phyloP scores from a whole-genome alignment of 2,329 filamentous ascomycete genomes.

The Pseudocercospora cruenta region DNA sequence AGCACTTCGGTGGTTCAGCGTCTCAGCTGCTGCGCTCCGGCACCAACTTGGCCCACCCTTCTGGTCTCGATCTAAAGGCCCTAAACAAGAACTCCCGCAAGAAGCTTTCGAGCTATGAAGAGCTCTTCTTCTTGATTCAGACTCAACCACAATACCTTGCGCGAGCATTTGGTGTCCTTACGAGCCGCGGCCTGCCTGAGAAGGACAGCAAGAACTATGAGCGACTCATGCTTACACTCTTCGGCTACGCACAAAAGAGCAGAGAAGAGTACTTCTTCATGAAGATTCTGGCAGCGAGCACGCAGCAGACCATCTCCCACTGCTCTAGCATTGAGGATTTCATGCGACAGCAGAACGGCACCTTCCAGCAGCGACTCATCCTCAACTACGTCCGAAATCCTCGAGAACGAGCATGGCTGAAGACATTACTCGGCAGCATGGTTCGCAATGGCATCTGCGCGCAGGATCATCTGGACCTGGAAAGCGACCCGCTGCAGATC shows the following conservation, averaged over 20 bases:
- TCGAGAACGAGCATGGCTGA: conserved; percentile 86
- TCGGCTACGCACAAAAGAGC: conserved; percentile 95
- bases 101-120: conserved; percentile 95
- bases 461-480: conserved; percentile 85
- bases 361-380: conserved; percentile 89
- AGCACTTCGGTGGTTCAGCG: conserved; percentile 78
- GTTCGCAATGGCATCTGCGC: conserved; percentile 93
- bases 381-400: conserved; percentile 88
- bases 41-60: conserved; percentile 60
- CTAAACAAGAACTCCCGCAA: conserved; percentile 94
- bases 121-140: conserved; percentile 95
- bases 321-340: conserved; percentile 79
- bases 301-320: conserved; percentile 81
- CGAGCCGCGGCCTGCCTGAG: conserved; percentile 82
- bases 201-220: conserved; percentile 93
- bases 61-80: conserved; percentile 88
- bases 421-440: conserved; percentile 80
- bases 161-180: conserved; percentile 79
- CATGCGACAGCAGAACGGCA: conserved; percentile 71
- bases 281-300: conserved; percentile 80
- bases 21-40: conserved; percentile 38
- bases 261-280: conserved; percentile 96
- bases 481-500: conserved; percentile 97
- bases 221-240: conserved; percentile 92
- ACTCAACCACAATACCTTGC: conserved; percentile 95